Conservation (phyloP, 352 stramenopile species). For the Phytophthora colocasiae region DNA sequence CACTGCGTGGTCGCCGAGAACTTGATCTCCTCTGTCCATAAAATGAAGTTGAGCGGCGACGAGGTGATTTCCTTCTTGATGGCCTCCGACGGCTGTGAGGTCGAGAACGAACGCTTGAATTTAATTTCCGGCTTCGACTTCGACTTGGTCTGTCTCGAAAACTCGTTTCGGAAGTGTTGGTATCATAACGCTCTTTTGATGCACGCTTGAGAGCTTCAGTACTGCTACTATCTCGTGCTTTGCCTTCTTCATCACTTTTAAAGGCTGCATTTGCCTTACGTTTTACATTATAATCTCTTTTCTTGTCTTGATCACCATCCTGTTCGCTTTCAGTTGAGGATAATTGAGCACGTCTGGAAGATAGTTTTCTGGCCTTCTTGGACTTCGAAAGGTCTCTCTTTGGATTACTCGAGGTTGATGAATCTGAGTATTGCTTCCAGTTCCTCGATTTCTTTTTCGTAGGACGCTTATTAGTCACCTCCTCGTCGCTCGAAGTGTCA, state of each 20-base stretch:
- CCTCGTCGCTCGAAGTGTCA: conserved; percentile 29
- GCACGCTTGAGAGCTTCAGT: conserved; percentile 1
- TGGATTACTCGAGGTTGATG: conserved; percentile 21
- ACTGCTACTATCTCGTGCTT: conserved; percentile 14
- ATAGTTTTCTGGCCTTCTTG: conserved; percentile 11
- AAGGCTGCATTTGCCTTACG: background rate
- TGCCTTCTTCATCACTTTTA: conserved; percentile 26
- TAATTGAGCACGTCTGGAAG: conserved; percentile 7
- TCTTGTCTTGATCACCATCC: conserved; percentile 8
- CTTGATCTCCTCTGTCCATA: conserved; percentile 7
- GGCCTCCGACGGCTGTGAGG: conserved; percentile 17
- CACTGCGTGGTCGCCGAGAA: conserved; percentile 13
- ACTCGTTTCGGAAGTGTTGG: conserved; percentile 4
- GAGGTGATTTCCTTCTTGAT: conserved; percentile 7
- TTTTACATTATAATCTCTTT: conserved; percentile 12
- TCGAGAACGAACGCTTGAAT: conserved; percentile 3
- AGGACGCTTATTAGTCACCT: background rate
- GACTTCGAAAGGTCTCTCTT: background rate
- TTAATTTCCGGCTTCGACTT: conserved; percentile 7
- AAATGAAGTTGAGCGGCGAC: conserved; percentile 6
- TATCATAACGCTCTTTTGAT: conserved; percentile 1
- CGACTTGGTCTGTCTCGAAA: background rate
- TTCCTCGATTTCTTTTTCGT: conserved; percentile 2
- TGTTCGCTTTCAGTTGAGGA: conserved; percentile 35
- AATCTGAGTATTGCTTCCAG: conserved; percentile 19